Evolutionary conservation across 2,329 filamentous ascomycete species (phyloP).

Genomic region (Beauveria sp.): DNA sequence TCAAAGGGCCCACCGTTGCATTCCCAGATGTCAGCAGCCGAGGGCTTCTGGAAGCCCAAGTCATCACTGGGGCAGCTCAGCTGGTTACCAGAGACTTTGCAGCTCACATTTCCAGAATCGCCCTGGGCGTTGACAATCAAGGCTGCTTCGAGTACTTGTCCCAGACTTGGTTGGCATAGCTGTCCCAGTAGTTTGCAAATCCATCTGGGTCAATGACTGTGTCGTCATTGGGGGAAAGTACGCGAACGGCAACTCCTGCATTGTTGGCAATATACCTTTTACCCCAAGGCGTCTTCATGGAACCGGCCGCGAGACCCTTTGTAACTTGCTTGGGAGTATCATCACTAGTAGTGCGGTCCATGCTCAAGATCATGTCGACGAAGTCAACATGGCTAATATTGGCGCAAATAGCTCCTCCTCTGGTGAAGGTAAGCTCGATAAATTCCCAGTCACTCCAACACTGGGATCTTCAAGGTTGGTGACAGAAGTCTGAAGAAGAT

Average conservation of each 20-base stretch:
- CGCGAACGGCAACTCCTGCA: conserved; percentile 32
- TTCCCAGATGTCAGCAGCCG: conserved; percentile 39
- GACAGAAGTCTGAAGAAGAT: conserved; percentile 42
- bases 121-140: conserved; percentile 38
- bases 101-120: conserved; percentile 30
- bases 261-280: conserved; percentile 34
- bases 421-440: conserved; percentile 39
- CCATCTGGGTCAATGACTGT: conserved; percentile 25
- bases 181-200: conserved; percentile 35
- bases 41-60: conserved; percentile 35
- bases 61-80: conserved; percentile 36
- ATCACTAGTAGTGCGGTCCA: conserved; percentile 32
- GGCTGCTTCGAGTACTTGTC: conserved; percentile 28
- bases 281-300: conserved; percentile 38
- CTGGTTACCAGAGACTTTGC: conserved; percentile 27
- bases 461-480: conserved; percentile 36
- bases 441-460: conserved; percentile 41
- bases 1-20: conserved; percentile 43
- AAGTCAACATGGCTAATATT: conserved; percentile 47
- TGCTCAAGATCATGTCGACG: conserved; percentile 42
- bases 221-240: conserved; percentile 38
- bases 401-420: conserved; percentile 31
- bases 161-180: conserved; percentile 38
- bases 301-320: conserved; percentile 29
- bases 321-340: conserved; percentile 30